phyloP scores from a whole-genome alignment of 371 early-diverging fungal species.

The Cokeromyces recurvatus region DNA sequence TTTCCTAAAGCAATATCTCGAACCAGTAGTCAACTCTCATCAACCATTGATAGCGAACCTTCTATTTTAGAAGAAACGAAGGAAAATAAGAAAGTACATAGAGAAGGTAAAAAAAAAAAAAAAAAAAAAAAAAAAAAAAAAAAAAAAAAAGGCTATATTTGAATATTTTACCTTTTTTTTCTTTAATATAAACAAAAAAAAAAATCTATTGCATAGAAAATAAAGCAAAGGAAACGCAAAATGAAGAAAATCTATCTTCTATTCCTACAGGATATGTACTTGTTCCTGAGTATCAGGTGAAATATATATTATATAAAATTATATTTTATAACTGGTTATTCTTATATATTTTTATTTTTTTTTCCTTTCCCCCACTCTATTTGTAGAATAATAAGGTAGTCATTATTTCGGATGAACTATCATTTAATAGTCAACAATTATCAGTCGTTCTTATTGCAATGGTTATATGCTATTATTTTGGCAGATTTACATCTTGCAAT shows the following conservation, averaged over 20 bases:
- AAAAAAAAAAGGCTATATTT: no score
- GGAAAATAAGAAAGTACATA: not conserved
- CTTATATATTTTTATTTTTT: not conserved
- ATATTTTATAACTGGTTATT: no score
- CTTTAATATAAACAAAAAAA: no score
- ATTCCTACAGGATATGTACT: constrained; percentile 45
- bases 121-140: no score
- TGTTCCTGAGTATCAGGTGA: constrained; percentile 43
- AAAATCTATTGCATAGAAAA: no score
- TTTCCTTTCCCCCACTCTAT: no score
- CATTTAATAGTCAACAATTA: constrained; percentile 49
- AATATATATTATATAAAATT: not conserved
- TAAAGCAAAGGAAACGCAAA: no score
- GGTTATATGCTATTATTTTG: constrained; percentile 49
- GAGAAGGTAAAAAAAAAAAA: not conserved
- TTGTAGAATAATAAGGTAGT: constrained; percentile 40
- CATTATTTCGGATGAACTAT: constrained; percentile 42
- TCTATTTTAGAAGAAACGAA: not conserved
- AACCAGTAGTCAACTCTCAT: no score
- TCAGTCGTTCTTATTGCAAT: constrained; percentile 43
- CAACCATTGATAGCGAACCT: not conserved
- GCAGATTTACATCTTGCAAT: constrained; percentile 38
- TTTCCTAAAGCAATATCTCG: no score
- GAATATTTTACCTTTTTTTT: no score
- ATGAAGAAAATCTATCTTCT: no score